Evolutionary conservation across 768 basidiomycete genomes (phyloP), one percentile per base, ranked within the genome.

Genomic region (Boletus pseudo-olivaceus): DNA sequence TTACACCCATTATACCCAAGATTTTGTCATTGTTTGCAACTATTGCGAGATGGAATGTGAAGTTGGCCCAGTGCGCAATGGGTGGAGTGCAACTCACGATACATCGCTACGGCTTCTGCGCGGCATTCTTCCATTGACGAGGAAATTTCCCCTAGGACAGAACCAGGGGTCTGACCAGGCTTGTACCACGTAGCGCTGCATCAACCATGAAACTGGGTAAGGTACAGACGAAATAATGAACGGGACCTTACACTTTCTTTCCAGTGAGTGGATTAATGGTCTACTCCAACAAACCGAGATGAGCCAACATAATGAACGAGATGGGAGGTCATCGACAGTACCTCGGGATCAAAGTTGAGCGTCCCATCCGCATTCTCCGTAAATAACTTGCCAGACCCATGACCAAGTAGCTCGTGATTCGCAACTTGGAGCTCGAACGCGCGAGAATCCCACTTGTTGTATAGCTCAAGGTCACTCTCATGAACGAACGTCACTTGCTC

Each of bases 61-160:
- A 7, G 53, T 32, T n/a, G 40, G 34, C 29, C 0, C 12, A 47
- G 33, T 38, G n/a, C 5, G 5, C 1, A 11, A 4, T 9, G n/a
- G 34, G 34, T 15, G 47, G 9, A 46, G 34, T 33, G 23, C 7
- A 15, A 73, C 82, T 74, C 63, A 88, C 90, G 78, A 72, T 83
- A 93, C 39, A 94, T 74, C 0, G 88, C 88, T 20, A 92, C 92
- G 2, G 89, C 80, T 72, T 95, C 93, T 9, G 92, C 92, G n/a
- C 93, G 83, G 61, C 92, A 93, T 73, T 94, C 92, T 71, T 94
- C 93, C 82, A 93, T 83, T 1, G 92, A 93, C 0, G 91, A 93
- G 4, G 90, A 92, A 8, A 92, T 88, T 56, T 93, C 88, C 1
- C 92, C 92, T 2, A 95, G 76, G 2, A 93, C 85, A 10, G 90